Evolutionary conservation across 2,329 filamentous ascomycete species (phyloP).

Genomic region (Tolypocladium tropicale): DNA sequence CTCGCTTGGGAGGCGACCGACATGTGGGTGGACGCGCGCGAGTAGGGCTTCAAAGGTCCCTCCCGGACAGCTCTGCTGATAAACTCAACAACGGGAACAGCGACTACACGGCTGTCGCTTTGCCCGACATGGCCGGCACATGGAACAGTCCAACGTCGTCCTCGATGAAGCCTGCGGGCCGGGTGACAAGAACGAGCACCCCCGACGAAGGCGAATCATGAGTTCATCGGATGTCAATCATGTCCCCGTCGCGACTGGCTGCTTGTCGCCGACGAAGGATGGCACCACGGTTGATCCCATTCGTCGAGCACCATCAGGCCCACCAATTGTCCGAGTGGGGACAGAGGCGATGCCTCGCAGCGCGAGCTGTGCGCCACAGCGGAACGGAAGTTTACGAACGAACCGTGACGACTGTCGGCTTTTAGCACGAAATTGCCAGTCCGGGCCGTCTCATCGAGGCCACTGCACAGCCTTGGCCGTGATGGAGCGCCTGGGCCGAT

Average conservation of each 20-base stretch:
- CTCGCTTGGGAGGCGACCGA: neutral
- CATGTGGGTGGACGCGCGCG: too few relatives aligned
- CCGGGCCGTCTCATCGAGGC: neutral
- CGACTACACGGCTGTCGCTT: neutral
- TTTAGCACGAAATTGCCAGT: neutral
- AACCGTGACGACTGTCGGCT: neutral
- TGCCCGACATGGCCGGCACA: neutral
- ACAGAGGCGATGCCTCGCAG: neutral
- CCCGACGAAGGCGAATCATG: neutral
- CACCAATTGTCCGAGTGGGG: neutral
- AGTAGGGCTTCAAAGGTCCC: too few relatives aligned
- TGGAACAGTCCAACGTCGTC: neutral
- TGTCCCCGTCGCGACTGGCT: neutral
- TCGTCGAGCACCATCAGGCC: slow-evolving; percentile 2
- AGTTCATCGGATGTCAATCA: neutral
- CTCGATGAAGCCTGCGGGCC: neutral
- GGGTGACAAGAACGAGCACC: neutral
- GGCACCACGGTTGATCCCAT: neutral
- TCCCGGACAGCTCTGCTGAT: too few relatives aligned
- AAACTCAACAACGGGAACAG: neutral
- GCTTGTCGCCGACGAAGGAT: neutral
- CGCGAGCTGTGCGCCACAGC: neutral
- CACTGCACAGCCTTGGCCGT: neutral
- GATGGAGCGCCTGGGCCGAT: neutral
- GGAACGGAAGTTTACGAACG: neutral